These are phyloP conservation scores for Acer negundo DNA, from an alignment of 345 rosid genomes.

Conservation along the genomic window DNA sequence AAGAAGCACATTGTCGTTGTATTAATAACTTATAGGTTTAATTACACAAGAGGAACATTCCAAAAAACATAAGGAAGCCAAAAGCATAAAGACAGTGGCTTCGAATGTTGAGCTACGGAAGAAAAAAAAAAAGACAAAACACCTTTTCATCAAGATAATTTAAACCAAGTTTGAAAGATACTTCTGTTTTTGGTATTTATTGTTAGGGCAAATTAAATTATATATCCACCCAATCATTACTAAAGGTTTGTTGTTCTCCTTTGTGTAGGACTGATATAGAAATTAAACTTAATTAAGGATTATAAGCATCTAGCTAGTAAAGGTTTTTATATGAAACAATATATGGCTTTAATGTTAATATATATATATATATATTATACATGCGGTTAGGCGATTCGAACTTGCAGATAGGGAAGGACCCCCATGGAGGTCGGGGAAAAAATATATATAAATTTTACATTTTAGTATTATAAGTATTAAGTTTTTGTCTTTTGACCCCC, in stretches of 20 bases:
- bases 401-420: too few relatives aligned
- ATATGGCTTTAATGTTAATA: not conserved
- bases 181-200: not conserved
- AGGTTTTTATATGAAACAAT: not conserved
- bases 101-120: conserved; percentile 38
- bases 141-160: conserved; percentile 14
- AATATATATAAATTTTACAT: too few relatives aligned
- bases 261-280: not conserved
- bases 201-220: not conserved
- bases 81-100: conserved; percentile 37
- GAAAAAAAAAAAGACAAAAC: conserved; percentile 14
- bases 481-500: too few relatives aligned
- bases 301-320: conserved; percentile 4
- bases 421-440: too few relatives aligned
- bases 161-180: conserved; percentile 4
- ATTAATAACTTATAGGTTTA: conserved; percentile 7
- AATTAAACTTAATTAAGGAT: not conserved
- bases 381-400: too few relatives aligned
- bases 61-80: conserved; percentile 40
- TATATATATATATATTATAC: too few relatives aligned
- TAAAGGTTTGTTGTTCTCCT: conserved; percentile 9
- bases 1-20: conserved; percentile 10
- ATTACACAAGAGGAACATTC: conserved; percentile 30
- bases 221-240: conserved; percentile 25
- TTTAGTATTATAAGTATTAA: too few relatives aligned